phyloP scores from a whole-genome alignment of 129 eudicot species.

The Logfia minima region DNA sequence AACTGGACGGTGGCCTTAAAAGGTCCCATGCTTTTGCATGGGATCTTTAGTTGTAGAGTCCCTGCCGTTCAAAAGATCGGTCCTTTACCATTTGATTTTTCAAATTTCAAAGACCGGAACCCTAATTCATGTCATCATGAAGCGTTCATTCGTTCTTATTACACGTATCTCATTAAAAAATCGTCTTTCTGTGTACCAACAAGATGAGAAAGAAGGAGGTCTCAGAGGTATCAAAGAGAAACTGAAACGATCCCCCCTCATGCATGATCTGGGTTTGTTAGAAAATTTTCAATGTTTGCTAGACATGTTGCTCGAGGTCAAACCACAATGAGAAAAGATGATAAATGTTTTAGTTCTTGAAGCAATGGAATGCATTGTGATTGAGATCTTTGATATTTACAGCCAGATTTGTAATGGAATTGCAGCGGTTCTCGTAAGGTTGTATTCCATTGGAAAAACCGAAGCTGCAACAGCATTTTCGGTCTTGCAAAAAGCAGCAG shows the following conservation, averaged over 20 bases:
- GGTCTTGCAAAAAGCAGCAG: conserved; percentile 47
- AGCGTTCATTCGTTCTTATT: conserved; percentile 60
- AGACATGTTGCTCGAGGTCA: conserved; percentile 54
- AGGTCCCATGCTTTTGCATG: conserved; percentile 68
- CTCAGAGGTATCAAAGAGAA: conserved; percentile 18
- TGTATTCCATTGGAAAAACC: conserved; percentile 41
- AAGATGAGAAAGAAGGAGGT: conserved; percentile 25
- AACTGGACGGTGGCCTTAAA: conserved; percentile 73
- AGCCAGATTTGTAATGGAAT: conserved; percentile 62
- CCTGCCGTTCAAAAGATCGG: conserved; percentile 52
- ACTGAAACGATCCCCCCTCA: conserved; percentile 17
- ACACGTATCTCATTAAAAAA: conserved; percentile 53
- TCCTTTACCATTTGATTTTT: conserved; percentile 67
- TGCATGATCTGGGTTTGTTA: conserved; percentile 45
- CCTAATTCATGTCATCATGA: conserved; percentile 33
- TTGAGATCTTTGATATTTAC: conserved; percentile 66
- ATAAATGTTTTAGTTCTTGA: conserved; percentile 49
- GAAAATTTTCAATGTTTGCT: conserved; percentile 59
- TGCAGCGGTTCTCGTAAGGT: conserved; percentile 40
- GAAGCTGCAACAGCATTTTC: conserved; percentile 57
- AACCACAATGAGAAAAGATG: conserved; percentile 39
- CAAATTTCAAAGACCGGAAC: conserved; percentile 52
- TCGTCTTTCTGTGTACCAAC: conserved; percentile 36
- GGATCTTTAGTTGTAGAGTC: conserved; percentile 46
- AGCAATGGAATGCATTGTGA: conserved; percentile 75